Evolutionary conservation across 495 filamentous ascomycete species (phyloP).

Genomic region (Neurospora sp.): DNA sequence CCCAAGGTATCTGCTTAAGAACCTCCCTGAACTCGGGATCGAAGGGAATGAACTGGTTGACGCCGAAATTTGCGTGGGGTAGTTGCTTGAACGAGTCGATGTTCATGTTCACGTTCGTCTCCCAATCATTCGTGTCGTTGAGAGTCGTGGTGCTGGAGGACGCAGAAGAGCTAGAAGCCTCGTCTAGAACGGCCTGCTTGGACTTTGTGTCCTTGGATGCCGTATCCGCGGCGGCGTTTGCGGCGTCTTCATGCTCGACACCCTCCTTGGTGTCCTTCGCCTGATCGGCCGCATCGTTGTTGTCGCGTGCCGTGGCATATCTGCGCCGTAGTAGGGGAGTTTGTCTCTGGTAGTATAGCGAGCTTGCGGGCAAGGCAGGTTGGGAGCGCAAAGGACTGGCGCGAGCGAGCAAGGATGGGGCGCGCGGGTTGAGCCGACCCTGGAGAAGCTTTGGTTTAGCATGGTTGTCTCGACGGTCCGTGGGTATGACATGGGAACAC

Average conservation of each 20-base stretch:
- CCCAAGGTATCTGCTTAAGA: conserved; percentile 79
- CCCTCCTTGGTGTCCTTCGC: conserved; percentile 13
- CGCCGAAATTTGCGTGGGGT: conserved; percentile 78
- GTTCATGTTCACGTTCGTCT: conserved; percentile 63
- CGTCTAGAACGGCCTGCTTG: conserved; percentile 12
- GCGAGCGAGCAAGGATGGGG: not conserved
- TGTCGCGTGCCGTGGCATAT: conserved; percentile 12
- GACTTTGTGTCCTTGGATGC: conserved; percentile 17
- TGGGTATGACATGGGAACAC: not conserved
- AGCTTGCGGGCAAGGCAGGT: not conserved
- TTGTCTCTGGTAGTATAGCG: not conserved
- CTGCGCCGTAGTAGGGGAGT: conserved; percentile 1
- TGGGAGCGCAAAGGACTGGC: conserved; percentile 1
- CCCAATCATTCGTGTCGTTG: conserved; percentile 50
- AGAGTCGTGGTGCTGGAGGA: conserved; percentile 18
- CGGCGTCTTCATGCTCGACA: conserved; percentile 13
- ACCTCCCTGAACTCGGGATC: conserved; percentile 91
- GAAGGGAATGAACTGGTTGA: conserved; percentile 91
- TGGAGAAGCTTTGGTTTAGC: conserved; percentile 5
- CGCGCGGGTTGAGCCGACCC: conserved; percentile 17
- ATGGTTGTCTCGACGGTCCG: conserved; percentile 13
- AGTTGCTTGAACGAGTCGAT: conserved; percentile 79
- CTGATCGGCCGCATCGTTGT: conserved; percentile 1
- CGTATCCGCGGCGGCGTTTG: conserved; percentile 13
- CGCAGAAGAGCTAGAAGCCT: conserved; percentile 18